Base-by-base conservation (phyloP, 441 rosid genomes). In the Croton setiger region DNA sequence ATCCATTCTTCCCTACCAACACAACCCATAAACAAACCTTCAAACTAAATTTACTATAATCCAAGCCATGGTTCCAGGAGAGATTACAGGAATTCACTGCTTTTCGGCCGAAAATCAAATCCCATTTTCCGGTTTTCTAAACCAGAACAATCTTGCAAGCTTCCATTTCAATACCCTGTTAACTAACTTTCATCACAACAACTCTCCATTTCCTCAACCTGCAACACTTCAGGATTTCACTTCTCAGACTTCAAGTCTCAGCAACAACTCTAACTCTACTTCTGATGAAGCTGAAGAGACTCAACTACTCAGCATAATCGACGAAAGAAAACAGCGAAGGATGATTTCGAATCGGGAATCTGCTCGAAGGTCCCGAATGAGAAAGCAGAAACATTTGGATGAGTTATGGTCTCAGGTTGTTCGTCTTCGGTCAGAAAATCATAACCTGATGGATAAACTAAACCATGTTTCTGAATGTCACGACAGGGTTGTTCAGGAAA, bases 341-440 rank as follows among this genome's bases (percentile, higher is more conserved):
- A 90, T 88, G 85, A 76, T 86, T 23, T 90, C 96, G 8, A 93
- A 93, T 77, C 76, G 98, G 64, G 98, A 93, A 63, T 93, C 98
- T 0, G 98, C 98, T 20, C 83, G 91, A 55, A 79, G 98, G 71
- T 93, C 98, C 6, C 76, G 98, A 85, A 78, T 86, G 96, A 86
- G 86, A 85, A 93, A 92, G 39, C 95, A 88, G 78, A 86, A 84
- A 75, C 94, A 83, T 68, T 54, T 93, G 61, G 86, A 88, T 70
- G 97, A 90, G 71, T 82, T 93, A 0, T 78, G 79, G 72, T 49
- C 78, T 44, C 87, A 86, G 70, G 82, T 83, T 8, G 20, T 78
- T 7, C 82, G 82, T 65, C 86, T 92, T 43, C 66, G 76, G 21
- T 73, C 68, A 0, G 90, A 92, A 39, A 90, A 88, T 63, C 76